phyloP scores from a whole-genome alignment of 495 filamentous ascomycete species.

The Lophiostoma macrostomum region DNA sequence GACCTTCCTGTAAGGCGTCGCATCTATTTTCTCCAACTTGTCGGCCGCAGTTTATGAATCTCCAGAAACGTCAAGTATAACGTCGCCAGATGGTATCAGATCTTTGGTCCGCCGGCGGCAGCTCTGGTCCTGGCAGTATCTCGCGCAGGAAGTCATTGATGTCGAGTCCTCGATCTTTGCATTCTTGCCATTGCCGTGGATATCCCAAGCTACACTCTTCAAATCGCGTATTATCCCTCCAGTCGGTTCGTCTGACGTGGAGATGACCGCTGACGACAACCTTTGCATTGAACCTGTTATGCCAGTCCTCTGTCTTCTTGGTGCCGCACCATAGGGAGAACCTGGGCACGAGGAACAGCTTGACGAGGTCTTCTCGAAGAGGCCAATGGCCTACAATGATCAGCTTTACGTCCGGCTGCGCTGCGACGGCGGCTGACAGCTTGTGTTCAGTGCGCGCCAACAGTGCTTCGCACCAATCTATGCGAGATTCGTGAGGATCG shows the following conservation, averaged over 20 bases:
- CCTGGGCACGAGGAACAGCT: slow-evolving; percentile 37
- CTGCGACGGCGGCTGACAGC: slow-evolving; percentile 34
- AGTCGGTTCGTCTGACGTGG: slow-evolving; percentile 43
- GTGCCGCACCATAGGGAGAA: slow-evolving; percentile 44
- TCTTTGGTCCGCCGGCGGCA: slow-evolving; percentile 16
- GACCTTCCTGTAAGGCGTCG: no score
- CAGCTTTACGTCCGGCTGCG: slow-evolving; percentile 31
- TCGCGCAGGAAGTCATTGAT: slow-evolving; percentile 42
- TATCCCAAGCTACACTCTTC: slow-evolving; percentile 43
- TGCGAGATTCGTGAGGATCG: slow-evolving; percentile 37
- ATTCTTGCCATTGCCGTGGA: slow-evolving; percentile 43
- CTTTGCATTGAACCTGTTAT: slow-evolving; percentile 39
- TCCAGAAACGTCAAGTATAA: slow-evolving; percentile 22
- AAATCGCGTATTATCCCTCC: slow-evolving; percentile 41
- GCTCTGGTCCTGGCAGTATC: slow-evolving; percentile 38
- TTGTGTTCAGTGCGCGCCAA: slow-evolving; percentile 34
- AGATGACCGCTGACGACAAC: slow-evolving; percentile 44
- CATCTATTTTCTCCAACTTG: no score
- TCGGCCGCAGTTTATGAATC: no score
- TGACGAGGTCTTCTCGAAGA: slow-evolving; percentile 41
- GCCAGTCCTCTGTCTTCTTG: slow-evolving; percentile 43
- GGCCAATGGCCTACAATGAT: slow-evolving; percentile 44
- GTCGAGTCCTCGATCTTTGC: slow-evolving; percentile 36
- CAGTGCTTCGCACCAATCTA: slow-evolving; percentile 40
- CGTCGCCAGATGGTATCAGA: slow-evolving; percentile 28